Base-by-base conservation (phyloP, 2,329 filamentous ascomycete genomes). In the Fusarium sp. region DNA sequence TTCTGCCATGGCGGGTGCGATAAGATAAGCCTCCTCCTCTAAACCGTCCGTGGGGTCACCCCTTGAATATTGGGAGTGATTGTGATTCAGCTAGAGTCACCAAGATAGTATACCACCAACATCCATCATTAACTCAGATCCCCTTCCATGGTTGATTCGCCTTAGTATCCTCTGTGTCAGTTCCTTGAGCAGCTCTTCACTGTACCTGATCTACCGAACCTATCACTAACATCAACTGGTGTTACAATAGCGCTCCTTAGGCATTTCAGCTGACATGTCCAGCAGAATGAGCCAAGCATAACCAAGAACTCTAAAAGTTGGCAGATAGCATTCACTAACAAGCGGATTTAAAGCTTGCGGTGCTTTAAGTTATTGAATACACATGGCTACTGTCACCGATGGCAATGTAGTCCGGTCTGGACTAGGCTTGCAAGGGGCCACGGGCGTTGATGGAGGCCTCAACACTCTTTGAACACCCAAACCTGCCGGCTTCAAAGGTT, bases 331-430 rank as follows among this genome's bases (percentile, higher is more conserved):
- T 98, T 96, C 83, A 96, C 91, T 24, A 98, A 98, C 82, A 86
- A 87, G 24, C 54, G 98, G 78, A 98, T 89, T 94, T 79, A 93
- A 98, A 84, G 92, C 93, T 0, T 93, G 93, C 34, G 97, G 96
- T 80, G 87, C 90, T 20, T 82, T 98, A 8, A 93, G 94, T 27
- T 91, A 97, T 83, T 89, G 97, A 79, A 88, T 98, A 22, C 89
- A 93, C 63, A 87, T 92, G 60, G 88, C 90, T 77, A 94, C 95
- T 66, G 87, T 95, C 71, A 87, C 91, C 70, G 87, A 91, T 76
- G 95, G 94, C 9, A 95, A 98, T 80, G 94, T 98, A 3, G 95
- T 98, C 27, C 27, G n/a, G 27, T 11, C 47, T 31, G 6, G 18
- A 31, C 47, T 11, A 52, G 16, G 45, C 10, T 52, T 31, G 18